Conservation (phyloP, 176 grass and related monocot species). For the Elaeis guineensis region DNA sequence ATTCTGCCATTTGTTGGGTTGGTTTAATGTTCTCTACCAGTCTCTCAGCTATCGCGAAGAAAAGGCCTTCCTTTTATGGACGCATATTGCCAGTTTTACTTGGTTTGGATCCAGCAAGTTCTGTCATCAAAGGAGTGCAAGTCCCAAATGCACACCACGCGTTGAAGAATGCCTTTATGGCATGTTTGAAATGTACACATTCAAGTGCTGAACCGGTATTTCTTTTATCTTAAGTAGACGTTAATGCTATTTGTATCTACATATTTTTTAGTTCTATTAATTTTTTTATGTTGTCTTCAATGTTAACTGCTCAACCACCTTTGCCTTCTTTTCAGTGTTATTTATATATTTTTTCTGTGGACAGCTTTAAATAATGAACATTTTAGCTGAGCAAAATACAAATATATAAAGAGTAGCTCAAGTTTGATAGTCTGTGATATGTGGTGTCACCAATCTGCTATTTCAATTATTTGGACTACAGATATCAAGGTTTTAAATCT, state of each 20-base stretch:
- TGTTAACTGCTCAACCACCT: no score
- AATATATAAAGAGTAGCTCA: no score
- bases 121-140: conserved; percentile 47
- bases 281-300: no score
- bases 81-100: conserved; percentile 88
- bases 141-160: conserved; percentile 78
- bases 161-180: conserved; percentile 69
- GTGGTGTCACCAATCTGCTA: no score
- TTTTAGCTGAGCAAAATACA: no score
- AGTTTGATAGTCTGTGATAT: no score
- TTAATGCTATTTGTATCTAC: neutral
- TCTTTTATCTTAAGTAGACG: conserved; percentile 14
- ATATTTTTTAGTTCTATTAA: no score
- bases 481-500: no score
- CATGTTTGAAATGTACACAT: conserved; percentile 90
- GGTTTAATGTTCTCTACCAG: conserved; percentile 38
- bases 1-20: conserved; percentile 2
- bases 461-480: no score
- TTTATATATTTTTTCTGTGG: no score
- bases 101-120: conserved; percentile 76
- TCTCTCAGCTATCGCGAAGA: conserved; percentile 83
- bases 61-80: conserved; percentile 91
- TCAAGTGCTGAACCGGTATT: conserved; percentile 98
- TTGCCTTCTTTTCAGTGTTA: no score
- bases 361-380: no score